Conservation (phyloP, 345 rosid genomes). For the Populus deltoides region DNA sequence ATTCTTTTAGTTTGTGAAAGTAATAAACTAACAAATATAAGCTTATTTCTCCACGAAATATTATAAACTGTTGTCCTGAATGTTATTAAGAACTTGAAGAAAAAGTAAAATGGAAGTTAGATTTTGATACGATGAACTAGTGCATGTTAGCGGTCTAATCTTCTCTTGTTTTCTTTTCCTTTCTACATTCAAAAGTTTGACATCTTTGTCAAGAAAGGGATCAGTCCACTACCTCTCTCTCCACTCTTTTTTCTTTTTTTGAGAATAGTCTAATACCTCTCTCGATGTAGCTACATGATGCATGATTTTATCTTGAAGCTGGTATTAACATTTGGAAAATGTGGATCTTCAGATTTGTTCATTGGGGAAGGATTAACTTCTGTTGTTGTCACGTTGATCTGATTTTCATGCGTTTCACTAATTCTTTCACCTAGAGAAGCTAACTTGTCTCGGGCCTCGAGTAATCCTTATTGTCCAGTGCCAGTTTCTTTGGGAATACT, state of each 20-base stretch:
- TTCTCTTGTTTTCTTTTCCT: neutral
- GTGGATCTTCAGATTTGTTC: neutral
- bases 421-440: neutral
- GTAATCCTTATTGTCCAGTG: no score
- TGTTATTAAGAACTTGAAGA: neutral
- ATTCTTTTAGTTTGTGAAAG: neutral
- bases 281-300: neutral
- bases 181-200: neutral
- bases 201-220: constrained; percentile 18
- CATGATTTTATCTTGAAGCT: neutral
- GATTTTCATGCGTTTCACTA: neutral
- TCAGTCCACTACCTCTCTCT: neutral
- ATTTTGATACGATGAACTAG: neutral
- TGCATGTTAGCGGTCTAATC: neutral
- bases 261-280: no score
- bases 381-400: neutral
- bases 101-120: neutral
- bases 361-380: neutral
- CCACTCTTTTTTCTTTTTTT: no score
- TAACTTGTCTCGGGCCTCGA: neutral
- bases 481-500: neutral
- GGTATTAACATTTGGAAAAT: neutral
- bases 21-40: neutral
- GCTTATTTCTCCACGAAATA: neutral
- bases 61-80: neutral